Percentiles rank a stretch among this genome's conserved stretches.
Evolutionary conservation across 352 stramenopile species (phyloP).

Genomic region (Globisporangium nodosum): DNA sequence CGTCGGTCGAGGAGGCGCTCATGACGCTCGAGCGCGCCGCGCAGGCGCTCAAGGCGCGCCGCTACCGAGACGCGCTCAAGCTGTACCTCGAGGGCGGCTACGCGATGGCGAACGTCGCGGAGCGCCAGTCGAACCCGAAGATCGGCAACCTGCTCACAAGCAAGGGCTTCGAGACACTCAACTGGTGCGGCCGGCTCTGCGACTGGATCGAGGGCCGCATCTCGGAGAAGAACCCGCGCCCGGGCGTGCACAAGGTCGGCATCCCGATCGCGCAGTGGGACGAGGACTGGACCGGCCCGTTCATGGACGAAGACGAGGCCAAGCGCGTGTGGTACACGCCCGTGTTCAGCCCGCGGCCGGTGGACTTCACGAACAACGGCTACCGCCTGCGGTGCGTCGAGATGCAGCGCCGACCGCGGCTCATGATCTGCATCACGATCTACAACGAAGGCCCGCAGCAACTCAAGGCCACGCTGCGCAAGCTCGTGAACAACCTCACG

Average conservation of each 20-base stretch:
- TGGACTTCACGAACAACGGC: slow-evolving; percentile 73
- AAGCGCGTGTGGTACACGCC: slow-evolving; percentile 79
- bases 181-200: slow-evolving; percentile 76
- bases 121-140: slow-evolving; percentile 73
- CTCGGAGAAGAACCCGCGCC: slow-evolving; percentile 64
- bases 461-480: slow-evolving; percentile 68
- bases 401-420: slow-evolving; percentile 52
- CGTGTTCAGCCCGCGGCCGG: slow-evolving; percentile 58
- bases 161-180: slow-evolving; percentile 84
- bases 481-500: slow-evolving; percentile 77
- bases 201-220: slow-evolving; percentile 84
- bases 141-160: slow-evolving; percentile 82
- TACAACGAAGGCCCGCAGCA: slow-evolving; percentile 76
- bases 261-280: slow-evolving; percentile 66
- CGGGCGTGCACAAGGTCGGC: slow-evolving; percentile 73
- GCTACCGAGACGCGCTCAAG: slow-evolving; percentile 76
- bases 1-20: slow-evolving; percentile 75
- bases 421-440: slow-evolving; percentile 87
- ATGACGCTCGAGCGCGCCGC: slow-evolving; percentile 66
- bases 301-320: slow-evolving; percentile 70
- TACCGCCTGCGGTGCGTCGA: slow-evolving; percentile 79
- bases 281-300: slow-evolving; percentile 68
- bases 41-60: slow-evolving; percentile 40
- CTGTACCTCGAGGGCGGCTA: slow-evolving; percentile 82
- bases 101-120: slow-evolving; percentile 76